phyloP scores from a whole-genome alignment of 2,329 filamentous ascomycete species.

The Paecilomyces sp. region DNA sequence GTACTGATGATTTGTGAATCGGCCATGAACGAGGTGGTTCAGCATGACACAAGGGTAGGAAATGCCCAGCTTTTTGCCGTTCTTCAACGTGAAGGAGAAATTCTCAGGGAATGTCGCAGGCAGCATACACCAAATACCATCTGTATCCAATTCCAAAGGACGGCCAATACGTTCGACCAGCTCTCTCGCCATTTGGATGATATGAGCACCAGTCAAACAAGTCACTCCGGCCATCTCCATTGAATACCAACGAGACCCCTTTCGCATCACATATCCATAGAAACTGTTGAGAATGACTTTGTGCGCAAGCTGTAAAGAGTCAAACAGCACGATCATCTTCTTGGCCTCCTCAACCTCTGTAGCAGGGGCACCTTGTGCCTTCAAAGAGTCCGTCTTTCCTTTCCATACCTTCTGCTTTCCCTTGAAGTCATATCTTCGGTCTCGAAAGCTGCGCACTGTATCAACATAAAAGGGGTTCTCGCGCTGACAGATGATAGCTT shows the following conservation, averaged over 20 bases:
- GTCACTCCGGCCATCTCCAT: constrained; percentile 99
- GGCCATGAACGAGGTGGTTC: constrained; percentile 90
- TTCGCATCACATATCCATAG: constrained; percentile 99
- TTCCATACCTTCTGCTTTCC: constrained; percentile 98
- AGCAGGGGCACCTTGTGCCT: constrained; percentile 68
- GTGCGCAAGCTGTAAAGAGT: constrained; percentile 92
- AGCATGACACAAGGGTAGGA: constrained; percentile 99
- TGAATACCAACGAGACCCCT: constrained; percentile 97
- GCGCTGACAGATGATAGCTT: constrained; percentile 96
- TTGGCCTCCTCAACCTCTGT: constrained; percentile 85
- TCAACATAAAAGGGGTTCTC: constrained; percentile 99
- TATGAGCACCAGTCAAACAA: constrained; percentile 88
- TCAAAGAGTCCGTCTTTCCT: constrained; percentile 82
- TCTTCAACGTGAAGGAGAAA: constrained; percentile 87
- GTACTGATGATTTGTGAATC: constrained; percentile 96
- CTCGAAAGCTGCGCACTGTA: constrained; percentile 91
- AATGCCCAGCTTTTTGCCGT: constrained; percentile 91
- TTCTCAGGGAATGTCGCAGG: constrained; percentile 95
- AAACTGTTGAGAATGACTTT: constrained; percentile 99
- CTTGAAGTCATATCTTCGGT: constrained; percentile 97
- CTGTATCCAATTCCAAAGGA: constrained; percentile 89
- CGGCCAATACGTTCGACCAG: constrained; percentile 89
- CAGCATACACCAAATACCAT: constrained; percentile 99
- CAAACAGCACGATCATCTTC: constrained; percentile 96
- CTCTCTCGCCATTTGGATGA: constrained; percentile 92